Conservation (phyloP, 129 eudicot genomes). For the Ambrosia artemisiifolia region DNA sequence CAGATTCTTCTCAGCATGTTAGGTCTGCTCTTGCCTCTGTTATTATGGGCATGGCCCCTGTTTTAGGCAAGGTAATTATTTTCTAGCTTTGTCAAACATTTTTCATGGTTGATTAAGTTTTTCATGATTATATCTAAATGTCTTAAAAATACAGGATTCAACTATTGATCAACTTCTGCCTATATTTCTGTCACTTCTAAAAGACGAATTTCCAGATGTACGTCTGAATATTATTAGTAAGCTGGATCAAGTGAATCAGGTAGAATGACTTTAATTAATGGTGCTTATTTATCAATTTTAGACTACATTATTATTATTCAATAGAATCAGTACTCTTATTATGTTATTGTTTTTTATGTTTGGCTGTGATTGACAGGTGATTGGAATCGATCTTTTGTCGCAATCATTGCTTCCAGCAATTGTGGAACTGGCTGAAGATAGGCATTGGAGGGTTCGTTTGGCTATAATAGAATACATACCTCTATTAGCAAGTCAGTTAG, state of each 20-base stretch:
- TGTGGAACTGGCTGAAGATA: constrained; percentile 98
- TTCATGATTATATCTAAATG: not conserved
- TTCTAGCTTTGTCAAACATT: not conserved
- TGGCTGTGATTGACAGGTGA: constrained; percentile 50
- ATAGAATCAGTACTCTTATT: not conserved
- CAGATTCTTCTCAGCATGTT: constrained; percentile 99
- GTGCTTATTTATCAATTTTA: constrained; percentile 2
- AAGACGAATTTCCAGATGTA: constrained; percentile 98
- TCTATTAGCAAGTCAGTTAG: constrained; percentile 91
- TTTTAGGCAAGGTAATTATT: constrained; percentile 75
- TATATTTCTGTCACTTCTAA: constrained; percentile 84
- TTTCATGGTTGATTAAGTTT: not conserved
- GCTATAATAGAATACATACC: constrained; percentile 99
- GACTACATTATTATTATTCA: not conserved
- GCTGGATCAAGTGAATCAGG: constrained; percentile 99
- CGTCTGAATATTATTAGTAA: constrained; percentile 97
- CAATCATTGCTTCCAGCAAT: constrained; percentile 95
- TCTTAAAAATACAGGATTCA: constrained; percentile 68
- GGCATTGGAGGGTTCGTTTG: constrained; percentile 98
- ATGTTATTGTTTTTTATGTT: not conserved
- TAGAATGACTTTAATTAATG: constrained; percentile 13
- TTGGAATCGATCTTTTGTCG: constrained; percentile 91
- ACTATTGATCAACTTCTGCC: constrained; percentile 99
- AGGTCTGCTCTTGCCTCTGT: constrained; percentile 99
- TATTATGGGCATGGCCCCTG: constrained; percentile 99